Percentiles rank a stretch among this genome's conserved stretches.
Conservation (phyloP, 2,329 filamentous ascomycete species). For the Eutypa lata region DNA sequence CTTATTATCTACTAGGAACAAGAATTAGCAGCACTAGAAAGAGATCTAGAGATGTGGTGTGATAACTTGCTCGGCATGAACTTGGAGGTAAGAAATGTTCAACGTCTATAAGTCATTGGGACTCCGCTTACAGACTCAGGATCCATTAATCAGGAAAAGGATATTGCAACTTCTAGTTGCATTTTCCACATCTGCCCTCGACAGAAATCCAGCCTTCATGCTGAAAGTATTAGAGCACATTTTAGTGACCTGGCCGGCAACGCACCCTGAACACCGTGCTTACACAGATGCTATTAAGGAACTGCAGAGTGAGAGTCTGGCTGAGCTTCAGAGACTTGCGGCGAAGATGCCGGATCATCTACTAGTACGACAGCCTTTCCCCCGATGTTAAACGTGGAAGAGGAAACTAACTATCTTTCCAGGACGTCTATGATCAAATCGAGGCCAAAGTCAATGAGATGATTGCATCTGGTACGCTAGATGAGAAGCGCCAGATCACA, state of each 20-base stretch:
- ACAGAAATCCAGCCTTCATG: conserved; percentile 76
- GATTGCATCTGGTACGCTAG: conserved; percentile 66
- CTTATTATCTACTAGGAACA: conserved; percentile 36
- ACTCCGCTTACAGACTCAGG: conserved; percentile 39
- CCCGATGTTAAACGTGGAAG: neutral
- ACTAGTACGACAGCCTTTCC: conserved; percentile 48
- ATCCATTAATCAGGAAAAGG: conserved; percentile 80
- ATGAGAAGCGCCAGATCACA: conserved; percentile 80
- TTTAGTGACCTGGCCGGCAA: conserved; percentile 74
- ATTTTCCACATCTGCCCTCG: conserved; percentile 76
- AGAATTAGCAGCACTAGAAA: conserved; percentile 56
- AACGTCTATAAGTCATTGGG: neutral
- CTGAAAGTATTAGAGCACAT: conserved; percentile 89
- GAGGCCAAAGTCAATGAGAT: conserved; percentile 81
- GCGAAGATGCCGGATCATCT: conserved; percentile 90
- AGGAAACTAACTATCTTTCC: conserved; percentile 15
- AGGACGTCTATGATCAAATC: conserved; percentile 83
- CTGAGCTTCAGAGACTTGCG: conserved; percentile 84
- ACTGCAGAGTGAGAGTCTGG: conserved; percentile 77
- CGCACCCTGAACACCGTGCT: conserved; percentile 65
- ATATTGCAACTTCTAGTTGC: conserved; percentile 79
- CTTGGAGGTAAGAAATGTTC: conserved; percentile 52
- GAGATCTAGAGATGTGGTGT: conserved; percentile 69
- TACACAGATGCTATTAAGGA: conserved; percentile 91
- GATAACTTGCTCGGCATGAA: conserved; percentile 65